Conservation (phyloP, 257 asterid genomes). For the Nemophila menziesii region DNA sequence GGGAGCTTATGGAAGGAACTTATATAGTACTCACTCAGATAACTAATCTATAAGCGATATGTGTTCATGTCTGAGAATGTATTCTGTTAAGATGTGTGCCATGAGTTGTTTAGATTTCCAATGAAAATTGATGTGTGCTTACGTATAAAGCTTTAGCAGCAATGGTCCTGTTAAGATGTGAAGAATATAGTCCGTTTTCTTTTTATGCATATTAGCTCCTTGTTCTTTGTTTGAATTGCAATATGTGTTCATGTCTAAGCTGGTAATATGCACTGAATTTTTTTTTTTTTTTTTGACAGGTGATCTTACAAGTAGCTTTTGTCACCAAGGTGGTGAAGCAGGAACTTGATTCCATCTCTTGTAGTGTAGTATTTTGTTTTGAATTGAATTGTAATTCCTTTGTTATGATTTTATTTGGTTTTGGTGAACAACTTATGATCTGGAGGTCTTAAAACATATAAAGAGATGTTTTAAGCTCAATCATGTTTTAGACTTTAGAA, state of each 20-base stretch:
- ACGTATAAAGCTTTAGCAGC: too few species aligned
- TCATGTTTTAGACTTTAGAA: slow-evolving; percentile 16
- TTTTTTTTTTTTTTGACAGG: slow-evolving; percentile 23
- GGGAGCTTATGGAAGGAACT: background rate
- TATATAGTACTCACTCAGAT: background rate
- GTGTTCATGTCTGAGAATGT: background rate
- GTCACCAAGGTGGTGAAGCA: slow-evolving; percentile 11
- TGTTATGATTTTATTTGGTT: slow-evolving; percentile 13
- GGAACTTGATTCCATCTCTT: slow-evolving; percentile 18
- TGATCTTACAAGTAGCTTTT: slow-evolving; percentile 15
- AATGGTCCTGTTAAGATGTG: too few species aligned
- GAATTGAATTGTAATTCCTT: slow-evolving; percentile 10
- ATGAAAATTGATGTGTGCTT: too few species aligned
- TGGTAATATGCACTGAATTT: background rate
- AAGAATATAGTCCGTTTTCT: too few species aligned
- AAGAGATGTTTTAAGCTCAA: slow-evolving; percentile 12
- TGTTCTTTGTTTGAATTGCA: too few species aligned
- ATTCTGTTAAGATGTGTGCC: too few species aligned
- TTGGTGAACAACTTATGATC: slow-evolving; percentile 17
- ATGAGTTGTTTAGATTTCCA: too few species aligned
- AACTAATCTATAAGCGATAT: background rate
- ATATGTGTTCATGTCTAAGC: background rate
- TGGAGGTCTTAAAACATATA: slow-evolving; percentile 17
- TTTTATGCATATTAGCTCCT: too few species aligned
- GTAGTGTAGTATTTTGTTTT: slow-evolving; percentile 20